phyloP scores from a whole-genome alignment of 805 yeast genomes.

The Torulaspora maleeae region DNA sequence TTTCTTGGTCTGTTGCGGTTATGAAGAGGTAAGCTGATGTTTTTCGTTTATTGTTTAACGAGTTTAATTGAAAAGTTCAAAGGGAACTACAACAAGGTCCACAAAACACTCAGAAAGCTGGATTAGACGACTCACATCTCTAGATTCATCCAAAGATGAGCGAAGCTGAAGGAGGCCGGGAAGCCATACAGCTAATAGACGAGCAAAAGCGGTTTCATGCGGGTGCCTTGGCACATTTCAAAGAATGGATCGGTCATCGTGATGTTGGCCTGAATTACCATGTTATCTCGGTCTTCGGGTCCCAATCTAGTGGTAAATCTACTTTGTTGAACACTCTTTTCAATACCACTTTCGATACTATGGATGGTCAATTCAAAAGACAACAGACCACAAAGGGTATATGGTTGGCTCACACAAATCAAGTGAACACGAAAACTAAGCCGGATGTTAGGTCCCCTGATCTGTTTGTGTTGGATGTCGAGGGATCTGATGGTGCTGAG shows the following conservation, averaged over 20 bases:
- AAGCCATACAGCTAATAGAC: slow-evolving; percentile 49
- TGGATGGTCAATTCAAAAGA: slow-evolving; percentile 73
- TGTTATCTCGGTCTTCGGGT: slow-evolving; percentile 92
- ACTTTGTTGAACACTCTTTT: slow-evolving; percentile 83
- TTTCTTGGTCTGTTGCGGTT: not conserved
- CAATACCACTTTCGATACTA: slow-evolving; percentile 84
- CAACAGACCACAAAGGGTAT: slow-evolving; percentile 90
- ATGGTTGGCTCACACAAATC: slow-evolving; percentile 61
- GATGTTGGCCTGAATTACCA: slow-evolving; percentile 72
- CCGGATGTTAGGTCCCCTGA: slow-evolving; percentile 27
- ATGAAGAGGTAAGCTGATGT: not conserved
- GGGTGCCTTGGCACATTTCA: slow-evolving; percentile 22
- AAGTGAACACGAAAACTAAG: slow-evolving; percentile 30
- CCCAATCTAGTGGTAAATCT: slow-evolving; percentile 95
- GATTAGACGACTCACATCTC: not conserved
- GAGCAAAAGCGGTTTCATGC: slow-evolving; percentile 47
- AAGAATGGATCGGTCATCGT: slow-evolving; percentile 19
- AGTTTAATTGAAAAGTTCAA: not conserved
- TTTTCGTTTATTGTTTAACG: slow-evolving; percentile 1
- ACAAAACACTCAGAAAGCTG: not conserved
- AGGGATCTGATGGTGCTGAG: slow-evolving; percentile 97
- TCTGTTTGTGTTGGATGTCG: slow-evolving; percentile 89
- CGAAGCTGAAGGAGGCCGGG: not conserved
- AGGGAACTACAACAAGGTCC: slow-evolving; percentile 1
- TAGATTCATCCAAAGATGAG: not conserved